phyloP scores from a whole-genome alignment of 2,329 filamentous ascomycete species.

The Cercospora zeae-maydis region DNA sequence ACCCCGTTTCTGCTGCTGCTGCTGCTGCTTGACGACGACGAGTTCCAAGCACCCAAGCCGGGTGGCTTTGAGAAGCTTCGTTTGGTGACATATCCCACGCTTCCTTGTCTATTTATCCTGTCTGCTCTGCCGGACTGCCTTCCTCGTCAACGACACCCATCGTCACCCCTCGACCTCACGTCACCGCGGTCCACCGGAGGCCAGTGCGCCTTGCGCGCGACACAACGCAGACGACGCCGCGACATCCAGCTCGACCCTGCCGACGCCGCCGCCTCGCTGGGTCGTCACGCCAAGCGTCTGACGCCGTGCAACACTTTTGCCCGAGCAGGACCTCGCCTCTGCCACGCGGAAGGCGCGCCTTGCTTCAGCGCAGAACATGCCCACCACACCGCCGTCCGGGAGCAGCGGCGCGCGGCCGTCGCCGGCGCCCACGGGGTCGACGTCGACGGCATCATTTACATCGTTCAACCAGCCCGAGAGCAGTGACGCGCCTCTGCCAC shows the following conservation, averaged over 20 bases:
- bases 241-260: not conserved
- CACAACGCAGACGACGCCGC: not conserved
- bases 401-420: constrained; percentile 20
- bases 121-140: not conserved
- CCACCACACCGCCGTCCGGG: constrained; percentile 14
- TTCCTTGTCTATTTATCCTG: constrained; percentile 1
- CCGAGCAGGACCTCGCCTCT: not conserved
- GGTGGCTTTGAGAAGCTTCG: constrained; percentile 1
- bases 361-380: constrained; percentile 14
- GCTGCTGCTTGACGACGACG: not conserved
- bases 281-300: not conserved
- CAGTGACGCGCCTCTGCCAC: constrained; percentile 17
- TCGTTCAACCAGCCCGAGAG: constrained; percentile 28
- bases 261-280: not conserved
- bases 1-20: not conserved
- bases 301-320: not conserved
- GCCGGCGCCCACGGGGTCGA: constrained; percentile 34
- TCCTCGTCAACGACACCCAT: not conserved
- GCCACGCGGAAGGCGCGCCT: not conserved
- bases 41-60: constrained; percentile 1
- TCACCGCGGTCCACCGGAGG: constrained; percentile 1
- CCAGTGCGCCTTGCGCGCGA: not conserved
- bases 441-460: constrained; percentile 43
- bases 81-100: not conserved
- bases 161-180: not conserved